Evolutionary conservation across 169 alveolate genomes (phyloP).

Genomic region (Plasmodium cynomolgi): DNA sequence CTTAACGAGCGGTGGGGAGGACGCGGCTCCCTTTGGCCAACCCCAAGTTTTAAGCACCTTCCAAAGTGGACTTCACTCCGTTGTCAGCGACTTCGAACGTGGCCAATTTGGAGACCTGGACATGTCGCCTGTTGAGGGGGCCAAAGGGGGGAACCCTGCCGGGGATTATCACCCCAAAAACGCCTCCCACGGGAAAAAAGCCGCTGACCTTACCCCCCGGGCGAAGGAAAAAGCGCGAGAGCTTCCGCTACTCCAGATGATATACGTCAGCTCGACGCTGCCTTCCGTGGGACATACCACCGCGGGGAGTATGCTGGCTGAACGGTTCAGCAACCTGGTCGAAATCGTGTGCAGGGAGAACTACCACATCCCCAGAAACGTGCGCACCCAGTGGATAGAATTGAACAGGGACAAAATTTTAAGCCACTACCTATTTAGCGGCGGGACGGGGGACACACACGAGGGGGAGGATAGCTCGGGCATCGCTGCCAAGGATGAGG

Average conservation of each 20-base stretch:
- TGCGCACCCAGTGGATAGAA: conserved; percentile 67
- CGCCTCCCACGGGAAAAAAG: not conserved
- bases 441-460: not conserved
- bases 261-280: conserved; percentile 81
- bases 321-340: conserved; percentile 73
- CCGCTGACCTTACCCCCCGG: not conserved
- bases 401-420: conserved; percentile 54
- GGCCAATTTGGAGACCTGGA: not conserved
- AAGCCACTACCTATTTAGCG: conserved; percentile 11
- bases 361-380: conserved; percentile 49
- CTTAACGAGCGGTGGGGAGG: not conserved
- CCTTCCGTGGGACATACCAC: conserved; percentile 83
- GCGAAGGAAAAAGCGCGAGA: conserved; percentile 13
- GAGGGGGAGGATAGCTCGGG: not conserved
- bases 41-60: not conserved
- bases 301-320: conserved; percentile 82
- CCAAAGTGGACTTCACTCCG: not conserved
- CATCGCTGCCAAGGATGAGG: not conserved
- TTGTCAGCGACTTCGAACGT: not conserved
- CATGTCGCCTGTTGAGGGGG: not conserved
- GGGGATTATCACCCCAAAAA: not conserved
- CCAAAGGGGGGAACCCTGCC: not conserved
- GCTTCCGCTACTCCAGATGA: conserved; percentile 79
- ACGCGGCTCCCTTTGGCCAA: not conserved
- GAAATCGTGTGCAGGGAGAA: conserved; percentile 48